Evolutionary conservation across 2,329 filamentous ascomycete genomes (phyloP).

Genomic region (Fusarium hostae): DNA sequence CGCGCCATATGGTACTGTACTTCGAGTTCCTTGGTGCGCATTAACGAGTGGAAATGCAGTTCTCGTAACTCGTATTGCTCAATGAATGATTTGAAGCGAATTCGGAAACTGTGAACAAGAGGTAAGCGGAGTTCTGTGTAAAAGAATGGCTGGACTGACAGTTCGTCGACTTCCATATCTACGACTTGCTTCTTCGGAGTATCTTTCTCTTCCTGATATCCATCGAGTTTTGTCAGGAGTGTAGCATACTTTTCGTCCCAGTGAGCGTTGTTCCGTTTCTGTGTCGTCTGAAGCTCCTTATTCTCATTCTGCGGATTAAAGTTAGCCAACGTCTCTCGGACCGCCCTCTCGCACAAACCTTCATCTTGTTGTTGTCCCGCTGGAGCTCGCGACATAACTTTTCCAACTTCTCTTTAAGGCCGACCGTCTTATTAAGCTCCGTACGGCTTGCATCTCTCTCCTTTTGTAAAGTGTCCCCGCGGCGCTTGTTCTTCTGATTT

Average conservation of each 20-base stretch:
- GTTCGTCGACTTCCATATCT: conserved; percentile 88
- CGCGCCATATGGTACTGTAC: conserved; percentile 91
- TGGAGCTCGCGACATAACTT: conserved; percentile 95
- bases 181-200: conserved; percentile 82
- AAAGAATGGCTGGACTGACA: conserved; percentile 65
- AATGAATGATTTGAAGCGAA: conserved; percentile 91
- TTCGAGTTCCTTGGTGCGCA: conserved; percentile 95
- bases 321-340: conserved; percentile 38
- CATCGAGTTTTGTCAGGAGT: conserved; percentile 85
- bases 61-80: conserved; percentile 98
- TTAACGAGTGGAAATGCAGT: conserved; percentile 89
- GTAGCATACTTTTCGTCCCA: conserved; percentile 87
- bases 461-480: conserved; percentile 92
- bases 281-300: conserved; percentile 86
- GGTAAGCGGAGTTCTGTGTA: conserved; percentile 8
- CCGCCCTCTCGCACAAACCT: conserved; percentile 67
- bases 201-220: conserved; percentile 87
- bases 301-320: conserved; percentile 78
- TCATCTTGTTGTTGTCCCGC: conserved; percentile 97
- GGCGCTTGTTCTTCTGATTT: conserved; percentile 94
- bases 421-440: conserved; percentile 89
- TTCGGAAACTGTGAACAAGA: conserved; percentile 72
- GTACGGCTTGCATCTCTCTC: conserved; percentile 91
- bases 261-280: conserved; percentile 82
- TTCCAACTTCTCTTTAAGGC: conserved; percentile 95